Evolutionary conservation across 1,284 basidiomycete species (phyloP), one percentile per base, ranked within the genome.

Genomic region (Pterula multifida): DNA sequence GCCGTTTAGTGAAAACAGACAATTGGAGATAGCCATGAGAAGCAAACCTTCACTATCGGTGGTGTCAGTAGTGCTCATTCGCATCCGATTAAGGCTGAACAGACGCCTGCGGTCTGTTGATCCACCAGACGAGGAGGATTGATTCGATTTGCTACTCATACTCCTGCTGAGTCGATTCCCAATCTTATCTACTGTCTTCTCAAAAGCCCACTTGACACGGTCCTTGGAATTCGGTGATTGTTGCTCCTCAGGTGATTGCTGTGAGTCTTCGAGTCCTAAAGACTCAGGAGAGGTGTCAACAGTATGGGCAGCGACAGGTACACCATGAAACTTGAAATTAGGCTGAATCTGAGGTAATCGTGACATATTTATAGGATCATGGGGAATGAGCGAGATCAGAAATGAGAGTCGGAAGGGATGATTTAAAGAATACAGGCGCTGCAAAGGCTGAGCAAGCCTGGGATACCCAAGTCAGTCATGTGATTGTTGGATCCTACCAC

Each of bases 131-230:
- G 61, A 47, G 21, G 54, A 52, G 24, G 67, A 56, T 12, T 63
- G 56, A 26, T 63, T 57, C 35, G 70, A 57, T 52, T 64, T 72
- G 42, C 60, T 63, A 52, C 69, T 68, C 36, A 75, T 61, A 59
- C 75, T 81, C 59, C 71, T 71, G 53, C 76, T 75, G 35, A 87
- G 68, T 53, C 66, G 78, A 52, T 76, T 73, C 45, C 74, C 73
- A 1, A 75, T 75, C 61, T 66, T 76, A 55, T 75, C 75, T 48
- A 79, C 71, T 0, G 68, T 70, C 62, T 68, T 74, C 55, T 68
- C 69, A 3, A 71, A 66, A 22, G 63, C 70, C 50, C 71, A 75
- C 58, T 68, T 73, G 49, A 68, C 68, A 54, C 65, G 63, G 58
- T 63, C 67, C 46, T 56, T 61, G 19, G 62, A 56, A 50, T 54